Base-by-base conservation (phyloP, 257 asterid species). In the Nicotiana benthamiana region DNA sequence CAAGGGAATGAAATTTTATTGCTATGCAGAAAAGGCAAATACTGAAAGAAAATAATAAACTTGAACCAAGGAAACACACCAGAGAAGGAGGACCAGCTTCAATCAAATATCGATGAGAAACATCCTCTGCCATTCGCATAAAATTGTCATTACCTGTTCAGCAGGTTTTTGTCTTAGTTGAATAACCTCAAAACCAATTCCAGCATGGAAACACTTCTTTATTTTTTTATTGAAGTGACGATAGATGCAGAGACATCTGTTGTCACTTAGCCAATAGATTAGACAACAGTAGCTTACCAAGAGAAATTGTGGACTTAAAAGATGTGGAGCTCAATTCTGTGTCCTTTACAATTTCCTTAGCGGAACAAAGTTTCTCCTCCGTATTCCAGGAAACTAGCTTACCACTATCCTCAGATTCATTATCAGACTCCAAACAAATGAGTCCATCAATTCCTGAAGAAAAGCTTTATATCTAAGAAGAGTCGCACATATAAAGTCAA, bases 341-440 rank as follows among this genome's bases (percentile, higher is more conserved):
- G 26, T 83, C 88, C 59, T 84, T 81, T 67, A 64, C 81, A 81
- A 86, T 61, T 83, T 82, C 87, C 72, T 80, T 76, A 64, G 85
- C 60, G 80, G 85, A 83, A 75, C n/a, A 84, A 56, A 78, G 40
- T 30, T 83, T 82, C 82, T 80, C 85, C 32, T 81, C 84, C 77
- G 63, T 62, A 86, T 86, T 85, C 86, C 46, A 54, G 66, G 80
- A 67, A 83, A 82, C 87, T 63, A 11, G 18, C 67, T 74, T 82
- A 34, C 79, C 84, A 51, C 80, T 26, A 83, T 75, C 70, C 67
- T 89, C 97, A 78, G 91, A 91, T 82, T 90, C 97, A 24, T 85
- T 83, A 72, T 94, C 98, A 74, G 97, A 89, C 66, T 87, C 97
- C 88, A 94, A 83, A 65, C 84, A 84, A 84, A 93, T 91, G 80